Percentiles rank a stretch among this genome's conserved stretches.
phyloP scores from a whole-genome alignment of 179 eudicot genomes.

The Beta corolliflora region DNA sequence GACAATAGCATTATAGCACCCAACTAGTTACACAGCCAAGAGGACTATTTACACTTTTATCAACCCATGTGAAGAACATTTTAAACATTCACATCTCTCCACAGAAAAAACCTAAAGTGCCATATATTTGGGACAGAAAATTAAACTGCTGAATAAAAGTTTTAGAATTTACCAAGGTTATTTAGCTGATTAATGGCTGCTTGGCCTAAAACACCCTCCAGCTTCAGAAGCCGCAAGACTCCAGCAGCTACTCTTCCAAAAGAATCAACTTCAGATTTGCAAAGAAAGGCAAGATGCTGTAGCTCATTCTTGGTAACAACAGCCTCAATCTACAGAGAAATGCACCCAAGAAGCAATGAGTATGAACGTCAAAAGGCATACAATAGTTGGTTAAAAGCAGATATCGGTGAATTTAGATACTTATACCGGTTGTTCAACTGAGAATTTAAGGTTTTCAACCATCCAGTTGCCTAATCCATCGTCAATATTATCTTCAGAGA shows the following conservation, averaged over 20 bases:
- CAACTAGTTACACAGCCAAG: background rate
- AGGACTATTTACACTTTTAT: background rate
- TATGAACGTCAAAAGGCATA: background rate
- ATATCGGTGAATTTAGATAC: background rate
- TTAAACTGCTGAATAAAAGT: slow-evolving; percentile 6
- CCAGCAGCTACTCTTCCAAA: slow-evolving; percentile 86
- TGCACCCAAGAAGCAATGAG: slow-evolving; percentile 11
- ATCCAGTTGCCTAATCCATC: slow-evolving; percentile 53
- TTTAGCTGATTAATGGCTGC: slow-evolving; percentile 80
- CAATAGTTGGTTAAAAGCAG: background rate
- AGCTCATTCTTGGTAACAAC: slow-evolving; percentile 89
- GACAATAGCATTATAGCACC: background rate
- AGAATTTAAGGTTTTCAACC: slow-evolving; percentile 74
- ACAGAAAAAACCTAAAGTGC: background rate
- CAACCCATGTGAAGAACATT: background rate
- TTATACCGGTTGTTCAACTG: slow-evolving; percentile 82
- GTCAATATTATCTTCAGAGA: slow-evolving; percentile 52
- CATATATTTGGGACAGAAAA: background rate
- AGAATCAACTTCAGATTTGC: slow-evolving; percentile 91
- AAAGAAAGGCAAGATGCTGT: slow-evolving; percentile 72
- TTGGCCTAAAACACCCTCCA: slow-evolving; percentile 78
- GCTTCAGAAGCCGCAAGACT: slow-evolving; percentile 74
- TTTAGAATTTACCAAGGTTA: slow-evolving; percentile 65
- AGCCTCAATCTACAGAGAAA: slow-evolving; percentile 75
- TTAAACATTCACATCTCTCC: background rate